Evolutionary conservation across 169 alveolate species (phyloP).

Genomic region (Neospora caninum): DNA sequence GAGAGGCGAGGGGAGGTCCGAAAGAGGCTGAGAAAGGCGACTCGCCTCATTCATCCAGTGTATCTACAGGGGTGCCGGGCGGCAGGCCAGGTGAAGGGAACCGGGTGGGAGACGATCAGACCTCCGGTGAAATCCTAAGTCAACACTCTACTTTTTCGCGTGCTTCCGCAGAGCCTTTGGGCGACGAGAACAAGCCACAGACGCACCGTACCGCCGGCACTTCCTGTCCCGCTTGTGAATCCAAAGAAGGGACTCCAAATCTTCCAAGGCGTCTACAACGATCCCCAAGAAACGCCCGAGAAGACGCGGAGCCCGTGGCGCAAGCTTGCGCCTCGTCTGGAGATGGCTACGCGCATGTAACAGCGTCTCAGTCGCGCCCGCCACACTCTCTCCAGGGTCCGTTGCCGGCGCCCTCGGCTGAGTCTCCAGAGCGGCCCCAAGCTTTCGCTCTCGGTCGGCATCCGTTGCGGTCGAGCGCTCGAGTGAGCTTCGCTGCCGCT

Average conservation of each 20-base stretch:
- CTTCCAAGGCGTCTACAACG: not conserved
- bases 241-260: no score
- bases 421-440: not conserved
- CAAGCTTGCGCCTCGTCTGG: not conserved
- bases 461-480: not conserved
- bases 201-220: no score
- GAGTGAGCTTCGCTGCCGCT: constrained; percentile 2
- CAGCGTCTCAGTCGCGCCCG: not conserved
- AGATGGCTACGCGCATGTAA: not conserved
- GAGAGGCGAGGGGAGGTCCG: not conserved
- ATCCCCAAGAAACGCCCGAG: not conserved
- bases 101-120: no score
- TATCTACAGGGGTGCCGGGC: no score
- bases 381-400: not conserved
- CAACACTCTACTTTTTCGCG: no score
- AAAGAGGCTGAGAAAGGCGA: not conserved
- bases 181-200: no score
- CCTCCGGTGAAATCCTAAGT: no score
- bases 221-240: no score
- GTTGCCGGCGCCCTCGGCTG: not conserved
- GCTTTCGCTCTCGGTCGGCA: not conserved
- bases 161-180: no score
- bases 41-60: no score
- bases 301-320: no score
- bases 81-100: no score